phyloP scores from a whole-genome alignment of 2,329 filamentous ascomycete genomes.

The Colletotrichum orchidophilum region DNA sequence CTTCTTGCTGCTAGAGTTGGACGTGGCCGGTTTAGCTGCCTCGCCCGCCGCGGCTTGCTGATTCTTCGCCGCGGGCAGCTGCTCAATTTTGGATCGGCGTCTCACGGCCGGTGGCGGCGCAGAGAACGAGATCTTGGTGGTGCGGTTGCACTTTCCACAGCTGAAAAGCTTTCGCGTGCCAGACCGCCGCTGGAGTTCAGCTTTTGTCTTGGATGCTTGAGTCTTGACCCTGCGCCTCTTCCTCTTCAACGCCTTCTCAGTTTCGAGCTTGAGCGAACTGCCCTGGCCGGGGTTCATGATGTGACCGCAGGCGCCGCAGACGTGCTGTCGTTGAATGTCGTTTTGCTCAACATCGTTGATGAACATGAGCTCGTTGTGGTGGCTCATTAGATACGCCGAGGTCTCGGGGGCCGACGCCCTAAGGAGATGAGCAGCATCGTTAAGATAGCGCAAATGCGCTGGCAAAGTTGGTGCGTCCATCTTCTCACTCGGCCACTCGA shows the following conservation, averaged over 20 bases:
- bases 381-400: conserved; percentile 68
- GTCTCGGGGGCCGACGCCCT: conserved; percentile 61
- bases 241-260: conserved; percentile 59
- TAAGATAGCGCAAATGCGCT: conserved; percentile 54
- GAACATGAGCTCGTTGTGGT: conserved; percentile 59
- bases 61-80: conserved; percentile 4
- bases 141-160: conserved; percentile 25
- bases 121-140: conserved; percentile 26
- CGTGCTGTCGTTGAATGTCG: conserved; percentile 61
- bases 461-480: conserved; percentile 20
- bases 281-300: conserved; percentile 65
- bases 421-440: conserved; percentile 68
- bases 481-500: background rate
- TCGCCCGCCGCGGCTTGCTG: conserved; percentile 5
- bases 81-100: conserved; percentile 38
- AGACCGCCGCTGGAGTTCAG: background rate
- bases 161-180: conserved; percentile 28
- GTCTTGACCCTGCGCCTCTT: conserved; percentile 27
- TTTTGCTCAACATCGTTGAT: conserved; percentile 54
- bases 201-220: background rate
- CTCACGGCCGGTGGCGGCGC: conserved; percentile 32
- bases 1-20: conserved; percentile 71
- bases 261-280: conserved; percentile 50
- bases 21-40: conserved; percentile 41
- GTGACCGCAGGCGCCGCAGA: conserved; percentile 69